Evolutionary conservation across 306 rosid species (phyloP).

Genomic region (Dalbergia oliveri): DNA sequence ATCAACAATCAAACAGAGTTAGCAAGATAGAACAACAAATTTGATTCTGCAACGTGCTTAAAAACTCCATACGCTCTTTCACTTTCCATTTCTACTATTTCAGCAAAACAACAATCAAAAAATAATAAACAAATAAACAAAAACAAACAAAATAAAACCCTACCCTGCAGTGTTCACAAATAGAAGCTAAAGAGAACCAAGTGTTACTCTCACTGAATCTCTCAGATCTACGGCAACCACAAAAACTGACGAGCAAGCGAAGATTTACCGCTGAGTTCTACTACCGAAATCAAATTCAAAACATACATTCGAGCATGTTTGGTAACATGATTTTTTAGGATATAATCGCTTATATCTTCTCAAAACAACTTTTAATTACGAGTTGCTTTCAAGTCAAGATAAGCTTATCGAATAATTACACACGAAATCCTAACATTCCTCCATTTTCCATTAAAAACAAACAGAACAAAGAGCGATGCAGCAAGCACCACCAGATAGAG

Average conservation of each 20-base stretch:
- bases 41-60: constrained; percentile 9
- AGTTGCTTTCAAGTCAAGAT: no score
- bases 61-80: background rate
- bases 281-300: background rate
- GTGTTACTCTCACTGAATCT: background rate
- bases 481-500: background rate
- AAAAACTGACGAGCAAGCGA: constrained; percentile 14
- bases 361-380: no score
- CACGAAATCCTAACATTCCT: no score
- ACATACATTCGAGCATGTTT: background rate
- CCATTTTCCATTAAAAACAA: constrained; percentile 11
- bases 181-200: background rate
- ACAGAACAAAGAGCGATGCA: background rate
- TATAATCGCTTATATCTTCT: no score
- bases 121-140: no score
- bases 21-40: constrained; percentile 8
- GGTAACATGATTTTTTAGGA: no score
- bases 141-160: constrained; percentile 2
- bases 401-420: background rate
- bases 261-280: background rate
- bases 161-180: constrained; percentile 3
- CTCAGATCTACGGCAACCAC: constrained; percentile 33
- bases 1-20: background rate
- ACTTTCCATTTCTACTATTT: constrained; percentile 7
- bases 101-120: background rate